Conservation (phyloP, 2,329 filamentous ascomycete genomes). For the Monosporascus sp. region DNA sequence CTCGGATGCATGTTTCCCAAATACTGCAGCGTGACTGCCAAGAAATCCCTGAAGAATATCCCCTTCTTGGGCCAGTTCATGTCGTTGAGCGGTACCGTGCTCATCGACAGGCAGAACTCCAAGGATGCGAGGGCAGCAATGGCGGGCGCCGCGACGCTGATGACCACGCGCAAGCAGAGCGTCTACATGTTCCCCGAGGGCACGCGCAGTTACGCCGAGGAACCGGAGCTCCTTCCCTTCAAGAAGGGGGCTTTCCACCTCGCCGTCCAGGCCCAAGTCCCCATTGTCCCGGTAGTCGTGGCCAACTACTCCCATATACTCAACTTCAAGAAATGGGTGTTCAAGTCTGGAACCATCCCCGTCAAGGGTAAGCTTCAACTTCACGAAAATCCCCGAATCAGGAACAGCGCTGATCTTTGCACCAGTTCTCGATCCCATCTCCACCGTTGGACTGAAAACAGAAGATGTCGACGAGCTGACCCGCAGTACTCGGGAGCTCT, state of each 20-base stretch:
- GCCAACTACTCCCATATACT: conserved; percentile 75
- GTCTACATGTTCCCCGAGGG: conserved; percentile 91
- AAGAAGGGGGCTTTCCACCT: conserved; percentile 99
- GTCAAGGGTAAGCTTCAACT: conserved; percentile 56
- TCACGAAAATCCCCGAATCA: background rate
- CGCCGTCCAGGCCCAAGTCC: conserved; percentile 87
- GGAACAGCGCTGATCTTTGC: conserved; percentile 3
- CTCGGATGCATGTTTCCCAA: conserved; percentile 83
- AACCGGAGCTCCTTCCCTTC: conserved; percentile 83
- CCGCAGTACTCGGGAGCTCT: conserved; percentile 62
- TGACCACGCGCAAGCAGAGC: conserved; percentile 64
- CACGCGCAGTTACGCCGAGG: conserved; percentile 80
- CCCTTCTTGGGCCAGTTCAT: conserved; percentile 96
- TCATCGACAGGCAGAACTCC: conserved; percentile 87
- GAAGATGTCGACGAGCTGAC: conserved; percentile 74
- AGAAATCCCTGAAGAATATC: conserved; percentile 70
- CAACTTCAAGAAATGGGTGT: conserved; percentile 57
- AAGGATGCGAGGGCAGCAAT: conserved; percentile 81
- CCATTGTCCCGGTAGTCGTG: conserved; percentile 78
- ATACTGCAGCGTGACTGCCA: conserved; percentile 90
- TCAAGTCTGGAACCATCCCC: conserved; percentile 65
- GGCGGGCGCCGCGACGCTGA: conserved; percentile 74
- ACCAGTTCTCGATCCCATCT: conserved; percentile 72
- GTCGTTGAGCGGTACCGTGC: conserved; percentile 79
- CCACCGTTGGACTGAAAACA: conserved; percentile 64